Base-by-base conservation (phyloP, 2,329 filamentous ascomycete species). In the Chrysoporthe austroafricana region DNA sequence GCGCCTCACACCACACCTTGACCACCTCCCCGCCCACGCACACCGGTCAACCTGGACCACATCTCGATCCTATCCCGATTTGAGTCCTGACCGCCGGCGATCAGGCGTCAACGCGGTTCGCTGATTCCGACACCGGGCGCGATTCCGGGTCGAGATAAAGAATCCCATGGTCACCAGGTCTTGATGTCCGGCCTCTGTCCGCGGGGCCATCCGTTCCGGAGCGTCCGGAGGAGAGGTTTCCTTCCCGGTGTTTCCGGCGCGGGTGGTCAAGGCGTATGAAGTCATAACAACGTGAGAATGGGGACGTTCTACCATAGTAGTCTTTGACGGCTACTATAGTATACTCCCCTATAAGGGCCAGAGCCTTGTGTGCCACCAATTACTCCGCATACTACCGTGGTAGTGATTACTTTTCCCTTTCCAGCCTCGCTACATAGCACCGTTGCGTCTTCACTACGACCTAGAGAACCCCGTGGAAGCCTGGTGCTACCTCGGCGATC, bases 211-310 rank as follows among this genome's bases (percentile, higher is more conserved):
- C 44, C 43, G 44, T 43, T 48, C 62, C 66, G 66, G 66, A 32
- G 56, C 62, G 44, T 11, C 46, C 56, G 66, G 66, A 14, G 44
- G 34, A 21, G 16, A 39, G 46, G 13, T 16, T 14, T 52, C 21
- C 9, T 9, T 26, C 48, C 48, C 26, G 36, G 26, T 59, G 36
- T 13, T 48, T 50, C 32, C 26, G 56, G 62, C 46, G 57, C 26
- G 39, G 34, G 39, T 44, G 46, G 26, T 26, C 26, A 54, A 44
- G 46, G 9, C 13, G 32, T 60, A 63, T 69, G 63, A 63, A 59
- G 54, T 60, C 67, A 66, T 69, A 48, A 59, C 54, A 66, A 61
- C 63, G 64, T 69, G 63, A 69, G 32, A 26, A 52, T 39, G 39
- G 14, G 50, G 26, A 6, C 48, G 11, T 11, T 50, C 18, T 21